These are phyloP conservation scores for Aureobasidium sp. DNA, from an alignment of 2,329 filamentous ascomycete species.

Conservation along the genomic window DNA sequence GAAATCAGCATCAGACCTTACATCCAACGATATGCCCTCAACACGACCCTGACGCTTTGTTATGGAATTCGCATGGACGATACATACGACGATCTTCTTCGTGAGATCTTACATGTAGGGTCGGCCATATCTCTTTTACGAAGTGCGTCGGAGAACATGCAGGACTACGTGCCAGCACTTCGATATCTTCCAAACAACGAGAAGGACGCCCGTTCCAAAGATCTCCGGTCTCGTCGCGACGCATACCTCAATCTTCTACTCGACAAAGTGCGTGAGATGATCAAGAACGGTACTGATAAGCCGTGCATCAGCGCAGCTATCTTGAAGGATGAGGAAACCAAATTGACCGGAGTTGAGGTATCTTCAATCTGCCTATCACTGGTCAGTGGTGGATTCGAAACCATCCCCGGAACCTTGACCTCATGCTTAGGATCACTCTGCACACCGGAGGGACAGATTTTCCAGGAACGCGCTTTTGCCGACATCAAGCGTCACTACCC, in stretches of 20 bases:
- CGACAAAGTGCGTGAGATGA: conserved; percentile 44
- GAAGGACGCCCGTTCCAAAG: conserved; percentile 40
- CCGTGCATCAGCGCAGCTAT: conserved; percentile 48
- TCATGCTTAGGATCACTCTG: conserved; percentile 43
- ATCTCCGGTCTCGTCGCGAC: conserved; percentile 40
- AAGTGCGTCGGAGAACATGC: conserved; percentile 44
- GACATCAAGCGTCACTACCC: conserved; percentile 44
- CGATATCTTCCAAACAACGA: conserved; percentile 45
- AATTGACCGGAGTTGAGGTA: conserved; percentile 45
- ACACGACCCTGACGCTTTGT: conserved; percentile 46
- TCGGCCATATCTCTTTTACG: conserved; percentile 43
- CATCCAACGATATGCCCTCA: conserved; percentile 46
- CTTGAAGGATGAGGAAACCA: conserved; percentile 46
- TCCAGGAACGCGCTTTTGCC: conserved; percentile 43
- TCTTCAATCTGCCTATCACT: conserved; percentile 45
- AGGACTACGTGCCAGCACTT: conserved; percentile 45
- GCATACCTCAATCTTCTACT: conserved; percentile 42
- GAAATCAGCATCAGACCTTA: conserved; percentile 43
- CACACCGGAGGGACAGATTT: conserved; percentile 40
- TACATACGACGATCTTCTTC: conserved; percentile 43
- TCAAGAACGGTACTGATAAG: conserved; percentile 43
- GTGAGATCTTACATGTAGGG: conserved; percentile 46
- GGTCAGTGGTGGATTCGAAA: conserved; percentile 47
- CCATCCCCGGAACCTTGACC: conserved; percentile 46
- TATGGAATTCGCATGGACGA: conserved; percentile 49